These are phyloP conservation scores for Ampelomyces quisqualis DNA, from an alignment of 2,329 filamentous ascomycete species.

Conservation along the genomic window DNA sequence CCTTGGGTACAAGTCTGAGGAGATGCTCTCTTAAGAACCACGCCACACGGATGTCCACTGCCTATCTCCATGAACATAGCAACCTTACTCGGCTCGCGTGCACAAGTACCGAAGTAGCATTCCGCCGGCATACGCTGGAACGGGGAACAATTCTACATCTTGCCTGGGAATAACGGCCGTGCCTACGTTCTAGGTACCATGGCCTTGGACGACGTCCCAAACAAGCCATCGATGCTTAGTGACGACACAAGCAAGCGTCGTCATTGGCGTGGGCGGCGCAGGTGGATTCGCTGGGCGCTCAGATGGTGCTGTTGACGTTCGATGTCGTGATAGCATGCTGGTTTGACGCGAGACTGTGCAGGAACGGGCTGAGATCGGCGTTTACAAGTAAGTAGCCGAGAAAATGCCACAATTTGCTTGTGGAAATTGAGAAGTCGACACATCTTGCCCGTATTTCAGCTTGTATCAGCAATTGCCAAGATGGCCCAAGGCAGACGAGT, in stretches of 20 bases:
- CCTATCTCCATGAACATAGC: no score
- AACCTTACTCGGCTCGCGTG: no score
- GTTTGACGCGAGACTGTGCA: slow-evolving; percentile 18
- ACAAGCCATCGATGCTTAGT: slow-evolving; percentile 13
- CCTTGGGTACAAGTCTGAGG: no score
- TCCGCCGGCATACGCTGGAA: background rate
- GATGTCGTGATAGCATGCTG: slow-evolving; percentile 27
- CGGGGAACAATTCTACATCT: background rate
- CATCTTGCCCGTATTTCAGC: no score
- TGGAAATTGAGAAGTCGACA: no score
- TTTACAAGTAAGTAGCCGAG: background rate
- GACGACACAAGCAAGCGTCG: slow-evolving; percentile 9
- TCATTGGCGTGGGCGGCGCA: slow-evolving; percentile 18
- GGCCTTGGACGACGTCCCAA: slow-evolving; percentile 5
- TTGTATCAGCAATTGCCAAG: no score
- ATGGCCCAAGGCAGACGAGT: no score
- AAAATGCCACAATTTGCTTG: background rate
- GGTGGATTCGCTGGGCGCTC: slow-evolving; percentile 7
- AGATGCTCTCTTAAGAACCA: no score
- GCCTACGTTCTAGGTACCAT: slow-evolving; percentile 7
- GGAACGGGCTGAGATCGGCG: slow-evolving; percentile 5
- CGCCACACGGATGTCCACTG: no score
- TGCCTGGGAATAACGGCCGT: slow-evolving; percentile 5
- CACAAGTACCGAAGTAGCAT: background rate
- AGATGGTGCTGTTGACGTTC: slow-evolving; percentile 6